Conservation (phyloP, 2,329 filamentous ascomycete species). For the Scedosporium aurantiacum region DNA sequence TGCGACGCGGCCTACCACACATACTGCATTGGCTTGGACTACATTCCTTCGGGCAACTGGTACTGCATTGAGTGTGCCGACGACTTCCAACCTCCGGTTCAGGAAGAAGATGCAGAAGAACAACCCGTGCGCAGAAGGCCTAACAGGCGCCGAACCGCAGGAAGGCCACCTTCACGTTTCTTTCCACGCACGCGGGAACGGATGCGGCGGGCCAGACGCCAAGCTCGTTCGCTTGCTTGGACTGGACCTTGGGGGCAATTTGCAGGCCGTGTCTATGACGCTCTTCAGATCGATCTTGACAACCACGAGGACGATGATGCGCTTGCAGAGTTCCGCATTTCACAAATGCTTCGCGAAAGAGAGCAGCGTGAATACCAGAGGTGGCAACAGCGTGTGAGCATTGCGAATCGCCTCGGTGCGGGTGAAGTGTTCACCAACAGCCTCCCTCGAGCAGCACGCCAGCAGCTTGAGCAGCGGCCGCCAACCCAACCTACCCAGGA, state of each 20-base stretch:
- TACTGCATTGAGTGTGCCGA: constrained; percentile 77
- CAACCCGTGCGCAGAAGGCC: constrained; percentile 19
- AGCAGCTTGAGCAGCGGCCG: constrained; percentile 43
- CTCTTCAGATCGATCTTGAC: constrained; percentile 66
- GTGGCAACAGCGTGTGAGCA: constrained; percentile 76
- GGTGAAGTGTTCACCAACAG: constrained; percentile 59
- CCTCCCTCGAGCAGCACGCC: constrained; percentile 45
- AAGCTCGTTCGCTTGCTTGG: constrained; percentile 72
- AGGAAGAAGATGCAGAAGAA: constrained; percentile 23
- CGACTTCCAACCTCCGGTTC: constrained; percentile 26
- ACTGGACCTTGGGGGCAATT: constrained; percentile 71
- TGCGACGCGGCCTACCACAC: constrained; percentile 88
- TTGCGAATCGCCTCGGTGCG: constrained; percentile 70
- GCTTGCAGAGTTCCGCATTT: constrained; percentile 40
- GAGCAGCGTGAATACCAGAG: constrained; percentile 49
- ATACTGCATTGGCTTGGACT: constrained; percentile 75
- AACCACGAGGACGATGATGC: constrained; percentile 69
- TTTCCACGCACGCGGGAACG: constrained; percentile 46
- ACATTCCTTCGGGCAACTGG: constrained; percentile 69
- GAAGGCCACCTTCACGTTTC: constrained; percentile 17
- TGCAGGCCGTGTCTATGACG: constrained; percentile 51
- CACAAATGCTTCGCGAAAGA: constrained; percentile 41
- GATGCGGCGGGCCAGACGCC: constrained; percentile 43
- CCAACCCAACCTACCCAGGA: constrained; percentile 49
- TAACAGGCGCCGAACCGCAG: not conserved